phyloP scores from a whole-genome alignment of 176 grass and related monocot genomes.

The Paspalum notatum region DNA sequence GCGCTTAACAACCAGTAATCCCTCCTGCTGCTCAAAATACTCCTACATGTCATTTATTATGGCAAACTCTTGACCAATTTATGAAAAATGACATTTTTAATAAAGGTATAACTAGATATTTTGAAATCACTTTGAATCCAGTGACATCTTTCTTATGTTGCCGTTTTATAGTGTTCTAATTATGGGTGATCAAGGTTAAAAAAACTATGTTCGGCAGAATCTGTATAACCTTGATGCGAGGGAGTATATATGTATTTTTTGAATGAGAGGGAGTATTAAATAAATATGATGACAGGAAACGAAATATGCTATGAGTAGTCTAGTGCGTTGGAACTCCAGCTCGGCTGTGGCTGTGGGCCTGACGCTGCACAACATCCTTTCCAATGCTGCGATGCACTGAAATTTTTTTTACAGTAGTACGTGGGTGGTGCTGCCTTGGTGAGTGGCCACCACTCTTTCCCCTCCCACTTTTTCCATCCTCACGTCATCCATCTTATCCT shows the following conservation, averaged over 20 bases:
- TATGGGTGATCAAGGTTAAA: too few species aligned
- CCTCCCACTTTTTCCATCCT: background rate
- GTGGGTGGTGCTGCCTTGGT: constrained; percentile 28
- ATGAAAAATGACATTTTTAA: too few species aligned
- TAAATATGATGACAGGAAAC: background rate
- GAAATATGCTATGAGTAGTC: background rate
- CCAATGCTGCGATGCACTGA: constrained; percentile 14
- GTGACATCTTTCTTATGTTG: too few species aligned
- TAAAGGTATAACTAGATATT: too few species aligned
- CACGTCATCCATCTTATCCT: constrained; percentile 54
- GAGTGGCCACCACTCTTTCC: constrained; percentile 39
- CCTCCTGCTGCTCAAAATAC: background rate
- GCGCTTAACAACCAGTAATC: background rate
- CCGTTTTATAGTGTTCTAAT: too few species aligned
- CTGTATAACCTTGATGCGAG: too few species aligned
- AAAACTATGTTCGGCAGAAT: too few species aligned
- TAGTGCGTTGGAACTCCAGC: constrained; percentile 20
- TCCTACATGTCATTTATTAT: too few species aligned
- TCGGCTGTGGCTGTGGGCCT: constrained; percentile 29
- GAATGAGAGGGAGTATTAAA: too few species aligned
- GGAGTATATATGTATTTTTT: too few species aligned
- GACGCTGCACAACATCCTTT: constrained; percentile 28
- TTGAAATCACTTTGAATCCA: too few species aligned
- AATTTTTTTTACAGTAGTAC: constrained; percentile 15
- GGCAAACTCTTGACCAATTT: too few species aligned